Base-by-base conservation (phyloP, 352 stramenopile species). In the Pythium utonaiense region DNA sequence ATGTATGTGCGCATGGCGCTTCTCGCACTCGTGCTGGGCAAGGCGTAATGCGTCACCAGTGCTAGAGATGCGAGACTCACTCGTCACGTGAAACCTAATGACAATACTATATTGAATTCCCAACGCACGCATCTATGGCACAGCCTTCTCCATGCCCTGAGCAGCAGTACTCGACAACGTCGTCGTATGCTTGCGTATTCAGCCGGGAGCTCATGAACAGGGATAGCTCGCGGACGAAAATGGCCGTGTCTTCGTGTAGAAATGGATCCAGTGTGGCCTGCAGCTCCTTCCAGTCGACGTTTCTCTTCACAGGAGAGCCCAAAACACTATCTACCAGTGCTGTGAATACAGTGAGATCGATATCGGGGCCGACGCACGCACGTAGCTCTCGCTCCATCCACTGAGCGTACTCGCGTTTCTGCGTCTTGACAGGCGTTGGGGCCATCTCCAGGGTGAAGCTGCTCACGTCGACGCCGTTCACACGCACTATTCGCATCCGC, bases 1-100 rank as follows among this genome's bases (percentile, higher is more conserved):
- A 99, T 99, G 96, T 99, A 96, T 76, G 93, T 98, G 61, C 91
- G 98, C 70, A 99, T 99, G 96, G 97, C 98, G 45, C 71, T 99
- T 64, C 84, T 99, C 47, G 88, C 95, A 28, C 80, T 98, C 9
- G 81, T 99, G 21, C 67, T 98, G 62, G 81, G 82, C 56, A 89
- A 91, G 70, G 79, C 71, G 58, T 94, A 88, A 74, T n/a, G n/a
- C n/a, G n/a, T n/a, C n/a, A n/a, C n/a, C n/a, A n/a, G n/a, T n/a
- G n/a, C n/a, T n/a, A n/a, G n/a, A n/a, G n/a, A n/a, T n/a, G n/a
- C n/a, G n/a, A n/a, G n/a, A n/a, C n/a, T n/a, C n/a, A n/a, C n/a
- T n/a, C n/a, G n/a, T n/a, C n/a, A n/a, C n/a, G n/a, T n/a, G n/a
- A n/a, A n/a, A n/a, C n/a, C n/a, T n/a, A n/a, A n/a, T n/a, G n/a